Base-by-base conservation (phyloP, 306 rosid genomes). In the Calophaca sinica region DNA sequence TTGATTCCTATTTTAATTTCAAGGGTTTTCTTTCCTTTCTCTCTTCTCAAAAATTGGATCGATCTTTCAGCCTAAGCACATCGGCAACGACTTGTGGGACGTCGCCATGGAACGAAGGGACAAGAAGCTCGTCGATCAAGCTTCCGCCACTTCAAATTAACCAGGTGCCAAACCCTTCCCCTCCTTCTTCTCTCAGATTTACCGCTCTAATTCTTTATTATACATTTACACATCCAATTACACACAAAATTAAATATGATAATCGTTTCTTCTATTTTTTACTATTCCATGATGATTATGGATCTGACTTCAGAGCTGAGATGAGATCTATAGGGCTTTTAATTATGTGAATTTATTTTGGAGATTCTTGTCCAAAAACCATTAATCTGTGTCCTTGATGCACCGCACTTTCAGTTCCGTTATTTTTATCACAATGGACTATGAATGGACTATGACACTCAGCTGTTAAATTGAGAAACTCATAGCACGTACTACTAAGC, bases 31-130 rank as follows among this genome's bases (percentile, higher is more conserved):
- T 29, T 57, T 57, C 36, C 0, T 57, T 33, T 29, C 6, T 57
- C 10, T 5, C 3, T 29, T 51, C 15, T 76, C 2, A 41, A 26
- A 5, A 20, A 52, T 48, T 20, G 48, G 57, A 66, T 72, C 36
- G 62, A 15, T 59, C 12, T 60, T 48, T 67, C 88, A 92, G 96
- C 96, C 99, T 66, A 96, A 92, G 90, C 99, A 96, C 82, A 68
- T 92, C 62, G 93, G 99, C 0, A 89, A 81, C 78, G 98, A 96
- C 72, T 33, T 90, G 91, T 96, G 99, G 98, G 99, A 96, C 42
- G 96, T 90, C 1, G 98, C 99, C 42, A 96, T 90, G 98, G 99
- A 96, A 62, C 85, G 96, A 26, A 85, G 98, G 89, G 99, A 96
- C 81, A 90, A 96, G 88, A 92, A 88, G 82, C 89, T 96, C 67